Evolutionary conservation across 75 land plant genomes (phyloP), one percentile per base, ranked within the genome.

Genomic region (Pinus taeda): DNA sequence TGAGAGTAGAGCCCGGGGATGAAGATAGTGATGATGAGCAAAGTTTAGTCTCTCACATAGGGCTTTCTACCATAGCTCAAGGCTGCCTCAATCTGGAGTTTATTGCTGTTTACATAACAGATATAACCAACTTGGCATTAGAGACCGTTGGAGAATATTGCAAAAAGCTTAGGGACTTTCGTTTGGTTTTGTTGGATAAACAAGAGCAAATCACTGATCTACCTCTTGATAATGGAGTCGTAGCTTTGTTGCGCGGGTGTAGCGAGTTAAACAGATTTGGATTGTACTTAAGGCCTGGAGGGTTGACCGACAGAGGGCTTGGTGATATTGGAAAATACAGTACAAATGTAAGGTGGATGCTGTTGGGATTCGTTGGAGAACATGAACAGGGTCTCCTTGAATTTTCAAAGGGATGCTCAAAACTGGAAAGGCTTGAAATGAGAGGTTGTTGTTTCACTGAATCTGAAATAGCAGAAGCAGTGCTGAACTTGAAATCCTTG

Each of bases 221-320:
- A 22, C 87, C 87, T 5, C 82, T 85, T 39, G 86, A 83, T 49
- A 59, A 89, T 79, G 99, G 87, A 20, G 86, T 85, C 18, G 60
- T 62, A 22, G 71, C 62, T 15, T 59, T 85, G 58, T 72, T 85
- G 42, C 77, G 71, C 39, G 85, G 81, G 14, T 84, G 87, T 63
- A 73, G 24, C 15, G 42, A 79, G 37, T 14, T 85, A 26, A 79
- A 62, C n/a, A 79, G 87, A 9, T 76, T 85, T 42, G 81, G 78
- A 29, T 73, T 85, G 3, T 85, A 85, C 66, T 9, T 83, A 59
- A 82, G 87, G 33, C 57, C 22, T 45, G 87, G 87, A 15, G 86
- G 81, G 4, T 75, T 85, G 55, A 79, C 87, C 3, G 87, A 85
- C 29, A 57, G 6, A 57, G 87, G 87, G 14, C 56, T 85, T 49